phyloP scores from a whole-genome alignment of 768 basidiomycete species.

The Sporobolomyces roseus region DNA sequence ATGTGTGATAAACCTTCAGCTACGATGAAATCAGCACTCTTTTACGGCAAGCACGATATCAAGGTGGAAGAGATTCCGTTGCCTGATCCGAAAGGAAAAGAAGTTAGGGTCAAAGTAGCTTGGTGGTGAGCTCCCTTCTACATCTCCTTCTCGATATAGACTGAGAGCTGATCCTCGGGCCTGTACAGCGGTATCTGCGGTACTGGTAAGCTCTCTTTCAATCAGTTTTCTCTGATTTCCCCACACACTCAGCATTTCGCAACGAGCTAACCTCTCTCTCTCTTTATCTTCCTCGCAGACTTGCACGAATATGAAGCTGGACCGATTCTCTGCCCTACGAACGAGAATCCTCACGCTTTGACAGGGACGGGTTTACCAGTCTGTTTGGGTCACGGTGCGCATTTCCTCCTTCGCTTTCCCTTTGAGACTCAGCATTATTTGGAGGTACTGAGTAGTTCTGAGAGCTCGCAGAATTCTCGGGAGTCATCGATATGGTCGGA shows the following conservation, averaged over 20 bases:
- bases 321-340: constrained; percentile 48
- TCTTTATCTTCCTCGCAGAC: neutral
- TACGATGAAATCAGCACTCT: constrained; percentile 54
- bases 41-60: constrained; percentile 53
- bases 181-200: constrained; percentile 51
- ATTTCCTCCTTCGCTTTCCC: too few species aligned
- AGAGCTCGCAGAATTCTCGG: constrained; percentile 31
- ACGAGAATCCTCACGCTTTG: constrained; percentile 48
- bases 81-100: constrained; percentile 47
- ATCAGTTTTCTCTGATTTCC: neutral
- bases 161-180: neutral
- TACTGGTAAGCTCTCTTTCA: neutral
- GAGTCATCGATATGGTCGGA: constrained; percentile 44
- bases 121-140: constrained; percentile 43
- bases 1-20: neutral
- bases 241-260: neutral
- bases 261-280: neutral
- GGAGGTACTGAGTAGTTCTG: too few species aligned
- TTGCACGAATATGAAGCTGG: constrained; percentile 52
- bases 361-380: constrained; percentile 52
- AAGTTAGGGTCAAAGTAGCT: constrained; percentile 54
- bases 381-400: neutral
- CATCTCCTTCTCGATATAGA: neutral
- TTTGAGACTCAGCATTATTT: too few species aligned
- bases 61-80: constrained; percentile 52